Base-by-base conservation (phyloP, 495 filamentous ascomycete species). In the Cairneyella variabilis region DNA sequence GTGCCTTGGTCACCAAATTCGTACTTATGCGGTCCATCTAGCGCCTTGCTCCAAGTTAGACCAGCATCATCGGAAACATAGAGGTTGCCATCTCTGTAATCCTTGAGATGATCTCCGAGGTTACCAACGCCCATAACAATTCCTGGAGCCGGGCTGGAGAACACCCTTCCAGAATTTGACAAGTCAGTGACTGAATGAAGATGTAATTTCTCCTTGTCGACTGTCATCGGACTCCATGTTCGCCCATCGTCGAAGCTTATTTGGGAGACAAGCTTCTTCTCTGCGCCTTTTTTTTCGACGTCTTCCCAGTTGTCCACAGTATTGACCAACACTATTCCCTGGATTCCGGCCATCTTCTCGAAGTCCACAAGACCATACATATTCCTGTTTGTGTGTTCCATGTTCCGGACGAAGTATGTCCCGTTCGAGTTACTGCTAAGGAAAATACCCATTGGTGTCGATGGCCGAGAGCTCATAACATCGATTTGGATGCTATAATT, bases 401-500 rank as follows among this genome's bases (percentile, higher is more conserved):
- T 82, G 64, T 96, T 96, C 48, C 84, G 80, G 0, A 82, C 90
- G 67, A 97, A 98, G 64, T 95, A 96, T 2, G 91, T 96, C 38
- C 93, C 93, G 62, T 97, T 93, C 17, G 89, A 96, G 60, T 97
- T 97, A 63, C 92, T 97, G 8, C 88, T 92, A 59, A 95, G 89
- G 17, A 97, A 75, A 2, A 86, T 80, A 20, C 93, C 93, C 79
- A 96, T 89, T 4, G 86, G 83, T 30, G 72, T 80, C 2, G 71
- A 72, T 26, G 75, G 69, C 4, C 64, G 63, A 10, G 81, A 80
- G 1, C 83, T 88, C 74, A 90, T 81, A 56, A 97, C 91, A 73
- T 97, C 91, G 36, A 98, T 83, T 66, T 97, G 91, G 54, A 98
- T 89, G 71, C 91, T 96, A 74, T 97, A 96, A 58, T 95, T 89